Evolutionary conservation across 2,329 filamentous ascomycete genomes (phyloP), one percentile per base, ranked within the genome.

Genomic region (Sarocladium strictum): DNA sequence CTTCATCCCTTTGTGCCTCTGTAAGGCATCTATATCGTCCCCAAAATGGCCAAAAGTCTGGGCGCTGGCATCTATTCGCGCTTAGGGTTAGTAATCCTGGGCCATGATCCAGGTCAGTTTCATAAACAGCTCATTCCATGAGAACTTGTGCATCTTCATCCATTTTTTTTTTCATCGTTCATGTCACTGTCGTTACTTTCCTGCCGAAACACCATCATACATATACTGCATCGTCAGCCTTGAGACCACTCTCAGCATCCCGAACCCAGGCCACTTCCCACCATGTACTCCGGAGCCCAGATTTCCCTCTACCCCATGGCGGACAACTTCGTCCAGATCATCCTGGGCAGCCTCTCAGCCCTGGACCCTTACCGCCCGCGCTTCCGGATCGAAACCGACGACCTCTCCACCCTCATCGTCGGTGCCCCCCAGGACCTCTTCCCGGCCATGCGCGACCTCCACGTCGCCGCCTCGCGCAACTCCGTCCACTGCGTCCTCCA

Each of bases 281-380:
- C 10, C 3, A 49, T 49, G 43, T 49, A 29, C 43, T 32, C 43
- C 23, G 43, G 43, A 6, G 43, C 43, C 5, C 43, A 49, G 43
- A 49, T 49, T 19, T 49, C 43, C 3, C 43, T 49, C 23, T 49
- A 49, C 26, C 43, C 43, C 11, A 49, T 49, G 43, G 43, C 43
- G 12, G 43, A 49, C 26, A n/a, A 49, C 43, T 49, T 49, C 43
- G 43, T 49, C 23, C 3, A 27, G 14, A 49, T 49, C 43, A 49
- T 49, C 43, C 43, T 49, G 23, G 26, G 43, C 26, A 49, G 43
- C 43, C 23, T 49, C 43, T 49, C 43, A 5, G 43, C 43, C 23
- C 43, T 49, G 12, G 43, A 49, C 26, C 23, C 43, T n/a, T 49
- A 49, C 43, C 43, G 43, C 9, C 6, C 7, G 26, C 43, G 43